A percentile compares a stretch with the other conserved stretches of the same genome.
phyloP scores from a whole-genome alignment of 345 rosid species.

The Leavenworthia alabamica region DNA sequence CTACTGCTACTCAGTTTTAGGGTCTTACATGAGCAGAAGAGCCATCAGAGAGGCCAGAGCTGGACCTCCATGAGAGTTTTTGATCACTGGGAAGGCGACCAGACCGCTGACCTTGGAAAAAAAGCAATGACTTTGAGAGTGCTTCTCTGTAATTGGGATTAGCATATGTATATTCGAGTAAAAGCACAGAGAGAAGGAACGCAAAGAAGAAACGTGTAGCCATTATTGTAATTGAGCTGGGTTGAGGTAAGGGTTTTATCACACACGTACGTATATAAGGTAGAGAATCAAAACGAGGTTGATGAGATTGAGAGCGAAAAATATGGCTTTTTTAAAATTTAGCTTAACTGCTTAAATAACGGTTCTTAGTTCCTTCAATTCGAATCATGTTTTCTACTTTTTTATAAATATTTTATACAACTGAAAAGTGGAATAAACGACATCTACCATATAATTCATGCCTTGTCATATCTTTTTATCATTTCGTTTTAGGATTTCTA shows the following conservation, averaged over 20 bases:
- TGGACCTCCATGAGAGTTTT: constrained; percentile 59
- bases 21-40: constrained; percentile 45
- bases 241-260: neutral
- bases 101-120: constrained; percentile 91
- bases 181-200: constrained; percentile 22
- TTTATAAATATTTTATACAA: neutral
- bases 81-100: constrained; percentile 61
- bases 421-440: neutral
- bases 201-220: constrained; percentile 23
- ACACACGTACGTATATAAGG: neutral
- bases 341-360: constrained; percentile 10
- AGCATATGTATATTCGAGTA: constrained; percentile 18
- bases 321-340: constrained; percentile 16
- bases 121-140: constrained; percentile 63
- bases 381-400: neutral
- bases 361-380: neutral
- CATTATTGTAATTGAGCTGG: constrained; percentile 5
- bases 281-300: neutral
- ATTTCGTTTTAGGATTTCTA: neutral
- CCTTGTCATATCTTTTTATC: neutral
- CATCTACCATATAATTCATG: neutral
- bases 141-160: constrained; percentile 83
- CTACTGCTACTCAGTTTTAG: neutral
- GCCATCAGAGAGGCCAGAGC: constrained; percentile 81
- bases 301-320: constrained; percentile 13